Evolutionary conservation across 2,329 filamentous ascomycete species (phyloP).

Genomic region (Ceratocystis diversiconidia): DNA sequence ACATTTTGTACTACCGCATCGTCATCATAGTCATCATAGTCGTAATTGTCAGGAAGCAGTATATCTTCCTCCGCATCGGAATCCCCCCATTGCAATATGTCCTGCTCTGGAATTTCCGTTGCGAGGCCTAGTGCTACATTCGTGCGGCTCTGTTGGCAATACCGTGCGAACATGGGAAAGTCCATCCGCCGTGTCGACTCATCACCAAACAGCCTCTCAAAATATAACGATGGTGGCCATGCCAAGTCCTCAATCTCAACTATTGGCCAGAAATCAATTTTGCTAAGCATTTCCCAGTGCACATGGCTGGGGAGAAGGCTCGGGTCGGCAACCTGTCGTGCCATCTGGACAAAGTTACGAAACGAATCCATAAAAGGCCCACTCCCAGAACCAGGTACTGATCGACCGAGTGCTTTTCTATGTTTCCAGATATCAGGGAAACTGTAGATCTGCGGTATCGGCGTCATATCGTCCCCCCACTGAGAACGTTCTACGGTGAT

Average conservation of each 20-base stretch:
- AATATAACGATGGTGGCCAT: constrained; percentile 6
- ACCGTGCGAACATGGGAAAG: neutral
- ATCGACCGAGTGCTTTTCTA: neutral
- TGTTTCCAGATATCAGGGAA: constrained; percentile 9
- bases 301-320: neutral
- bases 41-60: neutral
- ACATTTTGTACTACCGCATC: neutral
- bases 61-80: neutral
- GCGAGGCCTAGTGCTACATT: neutral
- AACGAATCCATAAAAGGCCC: neutral
- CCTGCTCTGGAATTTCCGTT: neutral
- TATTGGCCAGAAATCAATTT: constrained; percentile 11
- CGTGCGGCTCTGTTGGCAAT: neutral
- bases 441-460: neutral
- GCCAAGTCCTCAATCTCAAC: neutral
- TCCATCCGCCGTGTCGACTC: neutral
- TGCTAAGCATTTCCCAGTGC: neutral
- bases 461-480: neutral
- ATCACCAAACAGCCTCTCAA: constrained; percentile 3
- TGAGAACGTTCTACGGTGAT: neutral
- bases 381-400: constrained; percentile 4
- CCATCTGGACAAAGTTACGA: neutral
- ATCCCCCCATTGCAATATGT: neutral
- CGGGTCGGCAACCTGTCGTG: neutral
- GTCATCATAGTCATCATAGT: neutral